Evolutionary conservation across 2,329 filamentous ascomycete genomes (phyloP).

Genomic region (Ophiocordyceps camponoti-leonardi): DNA sequence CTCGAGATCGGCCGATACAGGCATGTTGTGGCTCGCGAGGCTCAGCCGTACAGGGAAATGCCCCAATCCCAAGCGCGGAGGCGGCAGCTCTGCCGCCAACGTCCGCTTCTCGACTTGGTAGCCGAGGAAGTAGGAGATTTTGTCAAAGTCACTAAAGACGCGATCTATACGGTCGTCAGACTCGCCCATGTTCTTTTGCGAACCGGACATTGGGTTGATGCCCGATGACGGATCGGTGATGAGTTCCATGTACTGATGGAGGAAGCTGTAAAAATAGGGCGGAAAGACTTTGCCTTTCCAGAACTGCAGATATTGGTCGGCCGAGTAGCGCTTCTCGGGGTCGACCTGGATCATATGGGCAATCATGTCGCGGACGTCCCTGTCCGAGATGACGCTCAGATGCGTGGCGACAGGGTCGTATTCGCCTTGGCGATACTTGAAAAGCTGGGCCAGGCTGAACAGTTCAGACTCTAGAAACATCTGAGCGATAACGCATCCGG

Average conservation of each 20-base stretch:
- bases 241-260: slow-evolving; percentile 94
- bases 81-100: slow-evolving; percentile 9
- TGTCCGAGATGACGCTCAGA: slow-evolving; percentile 73
- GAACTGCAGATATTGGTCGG: slow-evolving; percentile 84
- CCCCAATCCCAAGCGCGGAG: slow-evolving; percentile 31
- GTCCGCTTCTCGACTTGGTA: slow-evolving; percentile 38
- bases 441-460: slow-evolving; percentile 94
- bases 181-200: slow-evolving; percentile 57
- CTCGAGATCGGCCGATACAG: slow-evolving; percentile 40
- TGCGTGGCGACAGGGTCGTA: slow-evolving; percentile 75
- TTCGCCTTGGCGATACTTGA: slow-evolving; percentile 82
- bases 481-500: slow-evolving; percentile 91
- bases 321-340: slow-evolving; percentile 78
- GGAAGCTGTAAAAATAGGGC: slow-evolving; percentile 90
- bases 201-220: slow-evolving; percentile 50
- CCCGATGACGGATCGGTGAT: slow-evolving; percentile 83
- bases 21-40: slow-evolving; percentile 69
- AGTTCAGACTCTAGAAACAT: slow-evolving; percentile 89
- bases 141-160: slow-evolving; percentile 90
- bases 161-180: slow-evolving; percentile 88
- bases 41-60: slow-evolving; percentile 72
- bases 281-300: slow-evolving; percentile 89
- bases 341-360: slow-evolving; percentile 93
- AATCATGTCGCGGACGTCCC: slow-evolving; percentile 74
- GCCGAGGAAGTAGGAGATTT: slow-evolving; percentile 87